These are phyloP conservation scores for Takakia lepidozioides DNA, from an alignment of 225 moss, liverwort and hornwort species.

Conservation along the genomic window DNA sequence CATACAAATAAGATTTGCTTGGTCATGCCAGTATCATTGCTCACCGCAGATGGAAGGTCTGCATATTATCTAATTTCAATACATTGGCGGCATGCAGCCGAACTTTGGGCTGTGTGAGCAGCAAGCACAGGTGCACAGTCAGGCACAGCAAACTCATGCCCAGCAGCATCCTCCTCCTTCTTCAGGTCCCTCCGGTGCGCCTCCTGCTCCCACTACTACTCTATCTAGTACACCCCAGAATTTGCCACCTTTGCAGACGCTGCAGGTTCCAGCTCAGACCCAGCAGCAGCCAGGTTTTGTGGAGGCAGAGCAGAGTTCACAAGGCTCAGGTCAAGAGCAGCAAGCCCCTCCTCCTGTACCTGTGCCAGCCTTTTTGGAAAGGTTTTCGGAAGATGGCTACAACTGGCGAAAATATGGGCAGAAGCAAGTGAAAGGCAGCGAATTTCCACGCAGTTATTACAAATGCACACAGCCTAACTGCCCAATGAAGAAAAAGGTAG, in stretches of 20 bases:
- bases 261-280: slow-evolving; percentile 36
- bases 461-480: slow-evolving; percentile 87
- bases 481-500: slow-evolving; percentile 97
- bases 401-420: slow-evolving; percentile 97
- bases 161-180: too few relatives aligned
- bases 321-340: slow-evolving; percentile 54
- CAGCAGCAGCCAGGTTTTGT: slow-evolving; percentile 25
- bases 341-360: slow-evolving; percentile 12
- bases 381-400: slow-evolving; percentile 87
- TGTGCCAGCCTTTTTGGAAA: slow-evolving; percentile 47
- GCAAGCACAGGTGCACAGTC: slow-evolving; percentile 20
- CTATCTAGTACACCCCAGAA: too few relatives aligned
- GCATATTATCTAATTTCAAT: slow-evolving; percentile 5
- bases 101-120: slow-evolving; percentile 35
- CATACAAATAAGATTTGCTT: too few relatives aligned
- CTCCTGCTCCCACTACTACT: too few relatives aligned
- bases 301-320: slow-evolving; percentile 35
- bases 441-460: slow-evolving; percentile 92
- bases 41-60: not conserved
- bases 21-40: not conserved
- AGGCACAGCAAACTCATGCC: too few relatives aligned
- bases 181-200: too few relatives aligned
- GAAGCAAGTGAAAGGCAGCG: slow-evolving; percentile 96
- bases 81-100: slow-evolving; percentile 20
- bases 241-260: too few relatives aligned